These are phyloP conservation scores for Hibiscus mutabilis DNA, from an alignment of 345 rosid species.

Conservation along the genomic window DNA sequence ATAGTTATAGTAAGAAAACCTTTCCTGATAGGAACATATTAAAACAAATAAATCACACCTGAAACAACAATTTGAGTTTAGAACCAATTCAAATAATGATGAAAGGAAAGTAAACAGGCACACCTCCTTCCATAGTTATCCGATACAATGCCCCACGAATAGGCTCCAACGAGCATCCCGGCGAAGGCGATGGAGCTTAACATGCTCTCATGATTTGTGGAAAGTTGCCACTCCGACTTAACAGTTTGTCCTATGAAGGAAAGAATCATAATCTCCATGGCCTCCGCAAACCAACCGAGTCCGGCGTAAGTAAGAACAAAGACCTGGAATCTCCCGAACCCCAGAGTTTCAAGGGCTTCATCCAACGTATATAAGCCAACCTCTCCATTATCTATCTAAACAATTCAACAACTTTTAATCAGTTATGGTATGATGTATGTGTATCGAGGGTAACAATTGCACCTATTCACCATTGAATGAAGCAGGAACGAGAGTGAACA, in stretches of 20 bases:
- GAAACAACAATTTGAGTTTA: no score
- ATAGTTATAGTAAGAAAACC: constrained; percentile 34
- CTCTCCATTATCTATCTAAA: constrained; percentile 17
- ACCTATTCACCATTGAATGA: neutral
- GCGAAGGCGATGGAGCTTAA: constrained; percentile 34
- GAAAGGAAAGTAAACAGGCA: neutral
- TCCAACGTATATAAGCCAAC: constrained; percentile 25
- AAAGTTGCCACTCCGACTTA: constrained; percentile 35
- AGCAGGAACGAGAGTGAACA: neutral
- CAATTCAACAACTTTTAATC: neutral
- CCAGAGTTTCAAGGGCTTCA: constrained; percentile 30
- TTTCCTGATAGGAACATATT: constrained; percentile 27
- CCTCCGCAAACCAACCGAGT: constrained; percentile 36
- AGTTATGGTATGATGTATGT: neutral
- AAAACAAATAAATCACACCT: neutral
- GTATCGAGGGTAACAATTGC: no score
- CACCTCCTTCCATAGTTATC: constrained; percentile 41
- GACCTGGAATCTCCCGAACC: constrained; percentile 38
- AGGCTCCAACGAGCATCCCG: constrained; percentile 48
- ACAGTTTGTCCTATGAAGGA: constrained; percentile 42
- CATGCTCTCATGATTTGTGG: constrained; percentile 31
- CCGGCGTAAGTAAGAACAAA: constrained; percentile 41
- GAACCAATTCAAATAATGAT: neutral
- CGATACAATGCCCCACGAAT: constrained; percentile 40
- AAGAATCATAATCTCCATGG: constrained; percentile 49